These are phyloP conservation scores for Lasiodiplodia hormozganensis DNA, from an alignment of 2,329 filamentous ascomycete species.

Conservation along the genomic window DNA sequence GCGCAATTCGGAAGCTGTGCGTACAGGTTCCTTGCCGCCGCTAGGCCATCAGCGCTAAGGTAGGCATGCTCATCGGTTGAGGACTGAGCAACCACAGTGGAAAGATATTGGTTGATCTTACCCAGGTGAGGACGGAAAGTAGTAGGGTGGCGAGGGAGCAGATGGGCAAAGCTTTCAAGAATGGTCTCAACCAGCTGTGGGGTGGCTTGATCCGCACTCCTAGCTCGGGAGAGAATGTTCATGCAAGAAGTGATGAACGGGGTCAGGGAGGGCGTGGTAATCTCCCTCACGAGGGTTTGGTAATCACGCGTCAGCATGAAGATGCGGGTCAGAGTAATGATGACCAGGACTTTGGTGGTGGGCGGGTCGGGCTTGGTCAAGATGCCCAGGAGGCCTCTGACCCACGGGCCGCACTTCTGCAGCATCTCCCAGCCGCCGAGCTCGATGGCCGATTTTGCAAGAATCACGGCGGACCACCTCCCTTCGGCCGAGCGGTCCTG, in stretches of 20 bases:
- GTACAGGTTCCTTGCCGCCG: conserved; percentile 68
- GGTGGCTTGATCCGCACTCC: conserved; percentile 2
- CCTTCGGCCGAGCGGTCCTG: conserved; percentile 77
- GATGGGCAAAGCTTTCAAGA: conserved; percentile 71
- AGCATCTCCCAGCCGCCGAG: conserved; percentile 85
- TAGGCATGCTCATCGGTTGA: conserved; percentile 33
- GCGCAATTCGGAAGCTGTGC: conserved; percentile 80
- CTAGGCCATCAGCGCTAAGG: conserved; percentile 69
- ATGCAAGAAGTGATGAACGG: conserved; percentile 76
- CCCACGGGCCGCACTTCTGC: conserved; percentile 75
- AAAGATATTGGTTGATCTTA: conserved; percentile 69
- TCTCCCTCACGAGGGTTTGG: conserved; percentile 82
- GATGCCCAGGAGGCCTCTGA: conserved; percentile 75
- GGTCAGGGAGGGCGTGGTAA: conserved; percentile 82
- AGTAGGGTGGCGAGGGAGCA: conserved; percentile 82
- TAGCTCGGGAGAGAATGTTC: conserved; percentile 49
- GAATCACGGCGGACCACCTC: conserved; percentile 76
- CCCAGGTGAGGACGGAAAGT: conserved; percentile 78
- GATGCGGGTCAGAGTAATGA: conserved; percentile 81
- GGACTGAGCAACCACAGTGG: conserved; percentile 54
- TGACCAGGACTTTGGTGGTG: conserved; percentile 75
- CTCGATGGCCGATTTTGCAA: conserved; percentile 83
- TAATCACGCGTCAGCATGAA: conserved; percentile 83
- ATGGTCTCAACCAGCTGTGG: conserved; percentile 67
- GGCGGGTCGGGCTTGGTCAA: conserved; percentile 81